phyloP scores from a whole-genome alignment of 345 rosid genomes.

The Microcos paniculata region DNA sequence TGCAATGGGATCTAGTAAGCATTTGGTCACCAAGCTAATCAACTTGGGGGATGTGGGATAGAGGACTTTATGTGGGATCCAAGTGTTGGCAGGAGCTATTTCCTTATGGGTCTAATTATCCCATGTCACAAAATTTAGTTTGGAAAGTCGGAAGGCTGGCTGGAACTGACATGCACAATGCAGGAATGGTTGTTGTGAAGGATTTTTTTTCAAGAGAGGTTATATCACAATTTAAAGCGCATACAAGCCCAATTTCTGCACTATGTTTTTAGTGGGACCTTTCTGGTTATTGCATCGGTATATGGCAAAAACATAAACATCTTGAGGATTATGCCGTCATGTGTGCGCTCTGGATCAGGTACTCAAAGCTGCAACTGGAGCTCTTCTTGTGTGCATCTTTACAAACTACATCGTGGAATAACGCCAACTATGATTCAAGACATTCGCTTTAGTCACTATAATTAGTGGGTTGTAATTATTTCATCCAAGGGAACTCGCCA shows the following conservation, averaged over 20 bases:
- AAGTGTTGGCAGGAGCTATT: slow-evolving; percentile 84
- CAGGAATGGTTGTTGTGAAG: slow-evolving; percentile 91
- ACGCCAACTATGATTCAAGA: slow-evolving; percentile 96
- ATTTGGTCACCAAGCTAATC: slow-evolving; percentile 73
- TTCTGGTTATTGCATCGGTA: slow-evolving; percentile 91
- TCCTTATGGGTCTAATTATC: slow-evolving; percentile 89
- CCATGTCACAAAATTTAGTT: slow-evolving; percentile 69
- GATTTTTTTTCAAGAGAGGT: slow-evolving; percentile 84
- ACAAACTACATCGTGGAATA: slow-evolving; percentile 93
- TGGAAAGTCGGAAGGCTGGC: slow-evolving; percentile 75
- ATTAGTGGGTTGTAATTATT: slow-evolving; percentile 89
- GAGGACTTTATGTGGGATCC: slow-evolving; percentile 80
- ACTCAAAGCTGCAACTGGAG: slow-evolving; percentile 59
- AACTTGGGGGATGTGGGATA: slow-evolving; percentile 93
- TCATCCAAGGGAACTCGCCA: slow-evolving; percentile 98
- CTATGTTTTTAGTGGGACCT: slow-evolving; percentile 89
- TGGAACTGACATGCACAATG: slow-evolving; percentile 73
- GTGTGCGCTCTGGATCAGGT: slow-evolving; percentile 50
- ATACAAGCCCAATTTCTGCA: slow-evolving; percentile 93
- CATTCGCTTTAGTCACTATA: slow-evolving; percentile 85
- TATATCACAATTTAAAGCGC: slow-evolving; percentile 89
- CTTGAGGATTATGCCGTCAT: slow-evolving; percentile 86
- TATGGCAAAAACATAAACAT: slow-evolving; percentile 89
- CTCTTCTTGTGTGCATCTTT: slow-evolving; percentile 90
- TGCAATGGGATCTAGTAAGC: slow-evolving; percentile 96